Evolutionary conservation across 768 basidiomycete species (phyloP).

Genomic region (Termitomyces bulborhizus): DNA sequence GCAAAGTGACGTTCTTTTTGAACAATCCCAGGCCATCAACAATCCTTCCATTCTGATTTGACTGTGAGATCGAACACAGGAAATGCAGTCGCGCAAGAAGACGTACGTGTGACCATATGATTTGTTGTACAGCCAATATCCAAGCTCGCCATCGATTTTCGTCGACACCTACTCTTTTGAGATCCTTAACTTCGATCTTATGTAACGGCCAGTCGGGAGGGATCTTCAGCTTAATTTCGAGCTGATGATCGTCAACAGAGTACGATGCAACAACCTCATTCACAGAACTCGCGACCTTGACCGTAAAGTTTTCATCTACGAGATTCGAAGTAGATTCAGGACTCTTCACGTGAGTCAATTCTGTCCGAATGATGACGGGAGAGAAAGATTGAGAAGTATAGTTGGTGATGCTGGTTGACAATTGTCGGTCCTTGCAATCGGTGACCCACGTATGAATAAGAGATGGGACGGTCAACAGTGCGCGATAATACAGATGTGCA

Average conservation of each 20-base stretch:
- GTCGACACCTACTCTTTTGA: slow-evolving; percentile 79
- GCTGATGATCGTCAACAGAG: slow-evolving; percentile 85
- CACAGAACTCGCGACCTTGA: slow-evolving; percentile 68
- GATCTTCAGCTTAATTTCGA: slow-evolving; percentile 84
- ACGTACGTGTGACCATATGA: slow-evolving; percentile 79
- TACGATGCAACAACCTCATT: slow-evolving; percentile 85
- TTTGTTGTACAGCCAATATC: slow-evolving; percentile 89
- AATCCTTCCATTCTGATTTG: slow-evolving; percentile 75
- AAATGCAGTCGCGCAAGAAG: background rate
- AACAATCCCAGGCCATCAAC: slow-evolving; percentile 84
- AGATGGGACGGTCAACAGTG: slow-evolving; percentile 77
- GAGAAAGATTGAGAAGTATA: slow-evolving; percentile 87
- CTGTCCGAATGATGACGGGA: slow-evolving; percentile 77
- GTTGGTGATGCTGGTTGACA: slow-evolving; percentile 65
- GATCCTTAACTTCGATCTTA: slow-evolving; percentile 81
- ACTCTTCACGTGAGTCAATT: slow-evolving; percentile 68
- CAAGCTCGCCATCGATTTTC: slow-evolving; percentile 91
- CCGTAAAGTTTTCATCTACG: slow-evolving; percentile 67
- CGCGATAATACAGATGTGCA: slow-evolving; percentile 86
- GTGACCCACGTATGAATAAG: slow-evolving; percentile 82
- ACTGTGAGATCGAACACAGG: background rate
- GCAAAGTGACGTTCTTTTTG: slow-evolving; percentile 88
- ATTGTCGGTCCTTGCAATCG: slow-evolving; percentile 84
- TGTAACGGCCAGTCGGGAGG: slow-evolving; percentile 90
- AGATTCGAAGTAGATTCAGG: slow-evolving; percentile 49